phyloP scores from a whole-genome alignment of 306 rosid genomes.

The Lathyrus sativus region DNA sequence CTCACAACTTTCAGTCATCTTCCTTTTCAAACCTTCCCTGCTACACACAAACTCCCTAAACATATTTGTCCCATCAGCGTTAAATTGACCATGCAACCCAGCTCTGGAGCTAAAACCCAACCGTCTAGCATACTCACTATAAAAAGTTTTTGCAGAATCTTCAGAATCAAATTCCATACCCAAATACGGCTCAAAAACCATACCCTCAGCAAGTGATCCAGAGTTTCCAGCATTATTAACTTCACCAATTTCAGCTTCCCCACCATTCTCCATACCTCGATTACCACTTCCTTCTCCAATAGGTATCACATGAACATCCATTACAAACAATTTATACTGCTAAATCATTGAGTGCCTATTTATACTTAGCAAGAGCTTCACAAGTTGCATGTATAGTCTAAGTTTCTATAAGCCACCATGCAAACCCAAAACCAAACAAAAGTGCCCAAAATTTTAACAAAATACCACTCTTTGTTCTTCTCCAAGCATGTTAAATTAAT shows the following conservation, averaged over 20 bases:
- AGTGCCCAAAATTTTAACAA: slow-evolving; percentile 18
- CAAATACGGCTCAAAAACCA: slow-evolving; percentile 58
- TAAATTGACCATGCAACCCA: slow-evolving; percentile 54
- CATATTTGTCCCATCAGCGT: slow-evolving; percentile 54
- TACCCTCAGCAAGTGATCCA: slow-evolving; percentile 46
- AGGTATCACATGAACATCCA: slow-evolving; percentile 72
- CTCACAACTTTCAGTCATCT: slow-evolving; percentile 61
- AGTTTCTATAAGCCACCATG: slow-evolving; percentile 24
- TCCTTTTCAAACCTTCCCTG: slow-evolving; percentile 71
- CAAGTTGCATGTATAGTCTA: slow-evolving; percentile 23
- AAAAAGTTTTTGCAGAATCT: slow-evolving; percentile 69
- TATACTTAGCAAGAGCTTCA: slow-evolving; percentile 31
- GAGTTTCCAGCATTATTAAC: slow-evolving; percentile 51
- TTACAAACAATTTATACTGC: slow-evolving; percentile 36
- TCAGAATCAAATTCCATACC: slow-evolving; percentile 86
- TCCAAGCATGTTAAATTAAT: neutral
- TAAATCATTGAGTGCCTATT: slow-evolving; percentile 29
- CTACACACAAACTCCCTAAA: slow-evolving; percentile 73
- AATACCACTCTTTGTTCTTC: slow-evolving; percentile 8
- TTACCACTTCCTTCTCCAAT: slow-evolving; percentile 63
- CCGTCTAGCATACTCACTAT: slow-evolving; percentile 68
- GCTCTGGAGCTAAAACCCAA: slow-evolving; percentile 71
- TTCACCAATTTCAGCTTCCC: slow-evolving; percentile 48
- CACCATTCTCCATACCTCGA: slow-evolving; percentile 51
- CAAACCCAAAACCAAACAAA: slow-evolving; percentile 29